Percentiles rank a stretch among this genome's conserved stretches.
Conservation (phyloP, 108 stramenopile genomes). For the Nitzschia sp. region DNA sequence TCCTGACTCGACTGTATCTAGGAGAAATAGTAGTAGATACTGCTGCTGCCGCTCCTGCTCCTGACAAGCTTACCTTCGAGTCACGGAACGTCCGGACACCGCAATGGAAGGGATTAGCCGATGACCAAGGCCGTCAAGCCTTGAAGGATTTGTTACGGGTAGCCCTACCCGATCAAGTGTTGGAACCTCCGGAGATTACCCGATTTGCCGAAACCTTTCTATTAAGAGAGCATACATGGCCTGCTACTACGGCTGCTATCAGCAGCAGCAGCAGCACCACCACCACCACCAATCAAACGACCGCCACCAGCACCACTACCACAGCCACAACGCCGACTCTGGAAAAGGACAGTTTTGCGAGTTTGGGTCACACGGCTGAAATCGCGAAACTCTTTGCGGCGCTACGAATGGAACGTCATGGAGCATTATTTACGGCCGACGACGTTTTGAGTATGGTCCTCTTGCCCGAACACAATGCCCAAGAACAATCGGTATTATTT, state of each 20-base stretch:
- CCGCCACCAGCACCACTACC: not conserved
- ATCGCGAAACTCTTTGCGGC: constrained; percentile 10
- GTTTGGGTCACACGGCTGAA: constrained; percentile 10
- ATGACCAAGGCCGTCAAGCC: constrained; percentile 9
- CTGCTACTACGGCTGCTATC: not conserved
- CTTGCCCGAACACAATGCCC: constrained; percentile 2
- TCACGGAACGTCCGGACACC: constrained; percentile 20
- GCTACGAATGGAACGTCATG: constrained; percentile 14
- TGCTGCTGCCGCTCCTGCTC: not conserved
- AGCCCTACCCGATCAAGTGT: constrained; percentile 2
- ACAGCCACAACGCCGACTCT: too few relatives aligned
- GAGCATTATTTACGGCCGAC: not conserved
- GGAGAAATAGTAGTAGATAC: constrained; percentile 8
- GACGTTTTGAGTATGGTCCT: constrained; percentile 19
- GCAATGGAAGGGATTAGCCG: constrained; percentile 34
- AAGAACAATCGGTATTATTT: not conserved
- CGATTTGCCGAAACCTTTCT: constrained; percentile 21
- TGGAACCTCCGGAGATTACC: constrained; percentile 14
- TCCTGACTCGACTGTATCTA: constrained; percentile 31
- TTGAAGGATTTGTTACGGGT: constrained; percentile 9
- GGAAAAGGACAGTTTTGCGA: constrained; percentile 28
- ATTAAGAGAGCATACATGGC: constrained; percentile 20
- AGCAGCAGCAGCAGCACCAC: not conserved
- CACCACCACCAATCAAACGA: too few relatives aligned
- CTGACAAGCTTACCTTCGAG: constrained; percentile 14